phyloP scores from a whole-genome alignment of 768 basidiomycete species.

The Chalciporus chontae region DNA sequence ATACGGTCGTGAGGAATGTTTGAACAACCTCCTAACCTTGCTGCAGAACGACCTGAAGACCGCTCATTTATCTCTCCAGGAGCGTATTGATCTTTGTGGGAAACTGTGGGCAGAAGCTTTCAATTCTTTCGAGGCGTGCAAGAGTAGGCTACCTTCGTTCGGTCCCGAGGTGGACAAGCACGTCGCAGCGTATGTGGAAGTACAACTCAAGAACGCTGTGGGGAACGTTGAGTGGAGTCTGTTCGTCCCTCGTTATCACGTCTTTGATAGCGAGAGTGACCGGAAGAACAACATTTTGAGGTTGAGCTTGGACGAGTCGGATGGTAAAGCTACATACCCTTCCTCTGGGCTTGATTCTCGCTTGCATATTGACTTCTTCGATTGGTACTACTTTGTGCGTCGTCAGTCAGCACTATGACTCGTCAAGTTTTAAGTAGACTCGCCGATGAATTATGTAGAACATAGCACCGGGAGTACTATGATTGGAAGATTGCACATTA shows the following conservation, averaged over 20 bases:
- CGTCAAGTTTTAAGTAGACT: no score
- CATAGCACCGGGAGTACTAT: no score
- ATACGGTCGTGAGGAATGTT: neutral
- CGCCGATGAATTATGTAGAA: no score
- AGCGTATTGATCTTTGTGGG: constrained; percentile 4
- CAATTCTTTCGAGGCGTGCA: constrained; percentile 5
- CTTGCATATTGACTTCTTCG: no score
- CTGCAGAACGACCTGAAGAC: neutral
- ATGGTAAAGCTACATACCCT: no score
- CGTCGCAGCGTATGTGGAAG: constrained; percentile 7
- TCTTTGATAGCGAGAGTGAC: constrained; percentile 10
- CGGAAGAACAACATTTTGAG: constrained; percentile 5
- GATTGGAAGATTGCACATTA: no score
- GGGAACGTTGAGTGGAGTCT: constrained; percentile 16
- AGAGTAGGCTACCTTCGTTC: constrained; percentile 7
- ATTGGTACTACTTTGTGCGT: no score
- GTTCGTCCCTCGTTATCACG: constrained; percentile 7
- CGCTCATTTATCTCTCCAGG: constrained; percentile 13
- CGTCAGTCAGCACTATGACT: no score
- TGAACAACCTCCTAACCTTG: neutral
- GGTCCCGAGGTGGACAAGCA: constrained; percentile 7
- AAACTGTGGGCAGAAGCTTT: constrained; percentile 6
- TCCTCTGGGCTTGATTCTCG: no score
- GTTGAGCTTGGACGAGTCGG: neutral
- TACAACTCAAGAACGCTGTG: constrained; percentile 2